phyloP scores from a whole-genome alignment of 2,329 filamentous ascomycete species.

The Paecilomyces sp. region DNA sequence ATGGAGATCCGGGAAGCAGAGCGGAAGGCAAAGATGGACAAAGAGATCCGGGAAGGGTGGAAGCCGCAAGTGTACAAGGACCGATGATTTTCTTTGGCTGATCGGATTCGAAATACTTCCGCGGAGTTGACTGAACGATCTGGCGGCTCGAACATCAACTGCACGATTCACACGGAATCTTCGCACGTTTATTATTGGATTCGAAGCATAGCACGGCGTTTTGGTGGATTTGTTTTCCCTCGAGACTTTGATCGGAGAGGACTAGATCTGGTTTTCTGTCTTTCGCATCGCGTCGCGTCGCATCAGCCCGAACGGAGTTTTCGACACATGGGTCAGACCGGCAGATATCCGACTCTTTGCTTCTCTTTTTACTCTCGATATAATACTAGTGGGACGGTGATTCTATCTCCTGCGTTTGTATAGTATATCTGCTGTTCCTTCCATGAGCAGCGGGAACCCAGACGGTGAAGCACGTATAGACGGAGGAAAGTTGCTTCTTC shows the following conservation, averaged over 20 bases:
- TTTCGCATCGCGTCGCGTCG: neutral
- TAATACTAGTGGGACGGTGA: neutral
- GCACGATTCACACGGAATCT: neutral
- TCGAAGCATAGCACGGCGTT: constrained; percentile 37
- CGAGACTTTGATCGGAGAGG: constrained; percentile 8
- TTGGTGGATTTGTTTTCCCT: constrained; percentile 17
- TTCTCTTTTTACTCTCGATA: neutral
- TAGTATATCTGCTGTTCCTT: neutral
- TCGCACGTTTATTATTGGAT: constrained; percentile 7
- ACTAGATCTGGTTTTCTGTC: neutral
- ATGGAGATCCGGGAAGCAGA: constrained; percentile 68
- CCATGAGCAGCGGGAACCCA: neutral
- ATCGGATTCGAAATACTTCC: neutral
- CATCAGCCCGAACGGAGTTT: neutral
- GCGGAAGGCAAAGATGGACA: constrained; percentile 65
- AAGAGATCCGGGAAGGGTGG: constrained; percentile 77
- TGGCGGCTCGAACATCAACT: neutral
- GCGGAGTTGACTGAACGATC: neutral
- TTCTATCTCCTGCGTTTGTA: neutral
- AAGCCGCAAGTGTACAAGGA: constrained; percentile 95
- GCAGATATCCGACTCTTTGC: neutral
- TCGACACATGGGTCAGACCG: neutral
- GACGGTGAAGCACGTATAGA: neutral
- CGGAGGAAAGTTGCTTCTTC: neutral
- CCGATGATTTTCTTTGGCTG: constrained; percentile 40